Base-by-base conservation (phyloP, 331 rosid species). In the Erythrophleum ivorense region DNA sequence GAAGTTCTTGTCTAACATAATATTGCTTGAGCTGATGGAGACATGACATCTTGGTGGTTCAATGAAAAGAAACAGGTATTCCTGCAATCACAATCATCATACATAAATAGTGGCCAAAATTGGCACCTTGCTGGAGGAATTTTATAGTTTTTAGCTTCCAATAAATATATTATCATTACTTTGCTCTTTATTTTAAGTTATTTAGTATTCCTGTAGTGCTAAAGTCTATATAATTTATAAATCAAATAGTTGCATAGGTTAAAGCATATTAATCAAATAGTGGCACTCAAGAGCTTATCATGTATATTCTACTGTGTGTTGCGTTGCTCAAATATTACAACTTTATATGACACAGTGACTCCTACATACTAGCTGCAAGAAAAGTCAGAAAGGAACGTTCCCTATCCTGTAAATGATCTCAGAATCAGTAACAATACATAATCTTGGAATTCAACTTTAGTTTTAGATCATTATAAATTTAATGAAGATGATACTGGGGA, bases 1-100 rank as follows among this genome's bases (percentile, higher is more conserved):
- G 75, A 92, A 94, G 74, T 85, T 85, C 70, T 94, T 97, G 43
- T 94, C 98, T 78, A 94, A 82, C 97, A 92, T 94, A 46, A 94
- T 84, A 77, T 85, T 92, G 90, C 91, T 84, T 50, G 98, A 87
- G 89, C 80, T 85, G 73, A 94, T 88, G 77, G 97, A 90, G 80
- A 94, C 94, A 58, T 91, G 91, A 78, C 84, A 88, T 81, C 86
- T 88, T 7, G 97, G 97, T 18, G 93, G 97, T 43, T 94, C 94
- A 78, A 82, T 89, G 91, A 94, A 94, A 63, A 90, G 91, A 88
- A 91, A 89, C 85, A 94, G 88, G 82, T 94, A 94, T 71, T 94
- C 97, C 97, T 94, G 94, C 91, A 83, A 34, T 36, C 19, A 78
- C 45, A 83, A 76, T 72, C 77, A 80, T 46, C 48, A 60, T 19